A percentile compares a stretch with the other conserved stretches of the same genome.
Evolutionary conservation across 1,139 yeast species (phyloP).

Genomic region (Meyerozyma carpophila): DNA sequence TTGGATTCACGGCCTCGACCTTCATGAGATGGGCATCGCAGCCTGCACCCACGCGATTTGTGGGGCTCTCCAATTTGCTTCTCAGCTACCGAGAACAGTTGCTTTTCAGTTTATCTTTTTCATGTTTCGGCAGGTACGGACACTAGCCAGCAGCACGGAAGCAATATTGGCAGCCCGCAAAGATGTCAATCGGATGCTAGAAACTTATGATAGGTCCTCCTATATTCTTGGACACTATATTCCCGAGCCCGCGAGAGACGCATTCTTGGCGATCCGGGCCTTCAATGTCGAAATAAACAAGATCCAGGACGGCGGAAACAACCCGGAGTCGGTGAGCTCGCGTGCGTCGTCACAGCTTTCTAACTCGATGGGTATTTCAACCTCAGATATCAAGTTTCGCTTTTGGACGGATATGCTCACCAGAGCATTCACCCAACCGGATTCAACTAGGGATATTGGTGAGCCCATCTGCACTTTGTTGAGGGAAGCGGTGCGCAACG

Average conservation of each 20-base stretch:
- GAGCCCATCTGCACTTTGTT: constrained; percentile 66
- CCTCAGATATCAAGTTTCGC: constrained; percentile 51
- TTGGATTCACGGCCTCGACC: constrained; percentile 25
- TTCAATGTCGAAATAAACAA: constrained; percentile 66
- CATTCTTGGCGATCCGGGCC: constrained; percentile 63
- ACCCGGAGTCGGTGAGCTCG: constrained; percentile 26
- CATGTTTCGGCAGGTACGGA: not conserved
- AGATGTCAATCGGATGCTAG: constrained; percentile 37
- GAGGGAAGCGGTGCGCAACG: constrained; percentile 43
- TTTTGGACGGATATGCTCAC: constrained; percentile 56
- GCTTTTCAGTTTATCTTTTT: not conserved
- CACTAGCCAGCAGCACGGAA: not conserved
- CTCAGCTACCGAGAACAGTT: not conserved
- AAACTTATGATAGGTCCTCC: constrained; percentile 58
- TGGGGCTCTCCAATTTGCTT: not conserved
- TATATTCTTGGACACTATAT: constrained; percentile 63
- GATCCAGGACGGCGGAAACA: constrained; percentile 44
- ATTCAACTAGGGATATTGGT: constrained; percentile 34
- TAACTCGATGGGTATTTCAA: constrained; percentile 34
- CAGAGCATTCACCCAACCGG: constrained; percentile 35
- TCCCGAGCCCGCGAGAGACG: constrained; percentile 61
- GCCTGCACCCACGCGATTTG: not conserved
- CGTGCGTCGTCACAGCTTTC: constrained; percentile 27
- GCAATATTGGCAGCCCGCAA: constrained; percentile 29
- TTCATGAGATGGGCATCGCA: constrained; percentile 19